phyloP scores from a whole-genome alignment of 352 stramenopile species.

The Pythium myriotylum region DNA sequence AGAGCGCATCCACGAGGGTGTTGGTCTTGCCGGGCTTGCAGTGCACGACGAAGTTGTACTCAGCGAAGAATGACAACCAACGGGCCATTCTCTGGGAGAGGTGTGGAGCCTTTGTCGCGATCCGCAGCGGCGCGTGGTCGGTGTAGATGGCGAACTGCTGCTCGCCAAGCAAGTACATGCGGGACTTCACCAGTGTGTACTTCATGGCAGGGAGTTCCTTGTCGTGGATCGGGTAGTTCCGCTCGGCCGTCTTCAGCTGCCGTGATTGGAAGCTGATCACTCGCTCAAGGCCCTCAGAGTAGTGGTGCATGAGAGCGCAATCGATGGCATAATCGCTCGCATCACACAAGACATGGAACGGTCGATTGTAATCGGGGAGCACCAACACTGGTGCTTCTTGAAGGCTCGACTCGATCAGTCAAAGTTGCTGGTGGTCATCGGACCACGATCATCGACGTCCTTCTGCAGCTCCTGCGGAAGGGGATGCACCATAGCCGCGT shows the following conservation, averaged over 20 bases:
- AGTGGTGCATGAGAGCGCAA: conserved; percentile 3
- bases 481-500: conserved; percentile 16
- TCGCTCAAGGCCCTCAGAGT: not conserved
- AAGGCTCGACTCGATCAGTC: conserved; percentile 18
- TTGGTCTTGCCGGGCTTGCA: not conserved
- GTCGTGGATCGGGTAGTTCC: not conserved
- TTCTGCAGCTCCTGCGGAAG: conserved; percentile 19
- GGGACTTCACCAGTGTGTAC: not conserved
- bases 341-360: conserved; percentile 15
- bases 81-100: not conserved
- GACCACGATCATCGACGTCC: conserved; percentile 19
- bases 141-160: not conserved
- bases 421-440: not conserved
- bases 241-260: conserved; percentile 1
- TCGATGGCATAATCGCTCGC: conserved; percentile 9
- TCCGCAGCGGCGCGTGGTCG: not conserved
- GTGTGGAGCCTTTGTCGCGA: not conserved
- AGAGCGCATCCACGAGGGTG: not conserved
- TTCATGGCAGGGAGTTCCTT: not conserved
- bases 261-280: not conserved
- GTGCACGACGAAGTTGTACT: conserved; percentile 2
- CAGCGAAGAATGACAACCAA: not conserved
- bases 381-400: conserved; percentile 21
- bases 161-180: not conserved
- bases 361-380: conserved; percentile 11